Base-by-base conservation (phyloP, 2,329 filamentous ascomycete species). In the Nannizziopsis barbatae region DNA sequence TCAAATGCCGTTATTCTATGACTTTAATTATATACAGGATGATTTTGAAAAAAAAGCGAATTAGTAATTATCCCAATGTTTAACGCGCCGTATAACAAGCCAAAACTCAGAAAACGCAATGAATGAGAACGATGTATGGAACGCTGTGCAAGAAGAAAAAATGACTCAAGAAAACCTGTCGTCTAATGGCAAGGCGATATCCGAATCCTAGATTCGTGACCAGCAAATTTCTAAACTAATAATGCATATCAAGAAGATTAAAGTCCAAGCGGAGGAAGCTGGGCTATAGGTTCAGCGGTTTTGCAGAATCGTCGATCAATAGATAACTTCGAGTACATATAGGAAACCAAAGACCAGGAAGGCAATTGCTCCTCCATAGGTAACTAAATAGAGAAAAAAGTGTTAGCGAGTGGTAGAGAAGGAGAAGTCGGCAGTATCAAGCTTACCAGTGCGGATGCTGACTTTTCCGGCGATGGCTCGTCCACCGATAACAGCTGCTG, bases 301-400 rank as follows among this genome's bases (percentile, higher is more conserved):
- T 15, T 33, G 35, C 11, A 20, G 36, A 3, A 39, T 5, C 20
- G 14, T 30, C 43, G 37, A 17, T 47, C 64, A 72, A 60, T 76
- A 80, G 48, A 89, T 70, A 11, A 84, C 83, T 67, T 96, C 90
- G 52, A 89, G 72, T 33, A 94, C 70, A 68, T 98, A 98, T 57
- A 98, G 89, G 58, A 95, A 68, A 52, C 88, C 90, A 63, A 98
- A 98, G 27, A 88, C 68, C 42, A 96, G 72, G 71, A 98, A 98
- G 12, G 90, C 88, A 49, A 84, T 70, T 6, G 92, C 90, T 52
- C 92, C 92, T 54, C 92, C 90, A 45, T 96, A 75, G 30, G 90
- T 96, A 32, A 96, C 92, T 95, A 53, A 14, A 54, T 22, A 17
- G 7, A 9, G 12, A 18, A 8, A 39, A 43, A 3, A 10, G 15